phyloP scores from a whole-genome alignment of 2,329 filamentous ascomycete genomes.

The Hymenoscyphus occultus region DNA sequence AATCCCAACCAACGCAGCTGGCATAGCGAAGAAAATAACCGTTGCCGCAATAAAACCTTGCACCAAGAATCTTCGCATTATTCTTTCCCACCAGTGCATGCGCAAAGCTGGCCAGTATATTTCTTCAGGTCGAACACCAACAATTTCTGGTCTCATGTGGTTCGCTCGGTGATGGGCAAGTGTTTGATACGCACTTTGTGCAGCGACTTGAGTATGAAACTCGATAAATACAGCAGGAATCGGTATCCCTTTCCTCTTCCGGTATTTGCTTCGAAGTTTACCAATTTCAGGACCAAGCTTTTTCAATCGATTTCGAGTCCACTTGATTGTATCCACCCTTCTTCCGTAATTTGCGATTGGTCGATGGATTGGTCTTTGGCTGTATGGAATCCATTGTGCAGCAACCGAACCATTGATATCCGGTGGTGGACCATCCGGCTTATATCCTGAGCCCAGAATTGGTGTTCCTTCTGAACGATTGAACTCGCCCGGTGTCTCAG shows the following conservation, averaged over 20 bases:
- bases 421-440: constrained; percentile 23
- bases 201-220: constrained; percentile 58
- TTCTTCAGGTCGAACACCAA: constrained; percentile 58
- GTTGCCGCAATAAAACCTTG: constrained; percentile 52
- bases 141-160: constrained; percentile 62
- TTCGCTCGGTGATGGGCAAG: constrained; percentile 61
- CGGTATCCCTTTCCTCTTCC: constrained; percentile 49
- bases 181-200: constrained; percentile 62
- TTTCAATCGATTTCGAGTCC: constrained; percentile 36
- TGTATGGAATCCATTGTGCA: constrained; percentile 37
- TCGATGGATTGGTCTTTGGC: constrained; percentile 35
- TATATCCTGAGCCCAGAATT: constrained; percentile 22
- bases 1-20: constrained; percentile 61
- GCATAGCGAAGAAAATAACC: constrained; percentile 68
- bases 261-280: constrained; percentile 35
- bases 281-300: constrained; percentile 34
- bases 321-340: constrained; percentile 40
- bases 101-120: constrained; percentile 65
- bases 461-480: constrained; percentile 21
- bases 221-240: constrained; percentile 65
- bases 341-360: constrained; percentile 38
- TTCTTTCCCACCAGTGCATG: constrained; percentile 60
- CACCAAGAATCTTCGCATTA: constrained; percentile 51
- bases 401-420: constrained; percentile 39
- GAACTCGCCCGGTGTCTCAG: constrained; percentile 18